Conservation (phyloP, 306 rosid genomes). For the Malus sylvestris region DNA sequence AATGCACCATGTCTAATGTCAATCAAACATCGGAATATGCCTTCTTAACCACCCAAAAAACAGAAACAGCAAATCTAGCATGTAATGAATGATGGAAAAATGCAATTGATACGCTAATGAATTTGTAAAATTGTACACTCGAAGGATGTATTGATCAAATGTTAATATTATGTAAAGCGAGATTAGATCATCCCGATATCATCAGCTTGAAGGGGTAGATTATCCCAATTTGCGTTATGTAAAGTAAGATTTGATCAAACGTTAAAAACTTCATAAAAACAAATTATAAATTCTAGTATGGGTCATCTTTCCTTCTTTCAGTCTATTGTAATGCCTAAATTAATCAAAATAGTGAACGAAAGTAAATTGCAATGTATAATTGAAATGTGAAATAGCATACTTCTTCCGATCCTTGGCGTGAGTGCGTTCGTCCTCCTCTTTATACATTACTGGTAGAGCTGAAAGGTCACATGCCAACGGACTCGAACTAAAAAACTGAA, state of each 20-base stretch:
- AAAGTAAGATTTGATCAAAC: neutral
- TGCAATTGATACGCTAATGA: neutral
- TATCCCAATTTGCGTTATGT: neutral
- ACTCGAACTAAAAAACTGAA: slow-evolving; percentile 36
- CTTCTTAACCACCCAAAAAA: neutral
- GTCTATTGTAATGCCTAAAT: neutral
- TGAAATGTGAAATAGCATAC: slow-evolving; percentile 17
- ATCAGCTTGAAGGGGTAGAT: too few relatives aligned
- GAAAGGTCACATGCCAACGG: slow-evolving; percentile 38
- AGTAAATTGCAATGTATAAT: neutral
- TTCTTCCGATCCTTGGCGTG: slow-evolving; percentile 15
- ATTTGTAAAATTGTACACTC: neutral
- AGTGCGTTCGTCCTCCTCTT: slow-evolving; percentile 16
- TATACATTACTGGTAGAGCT: slow-evolving; percentile 23
- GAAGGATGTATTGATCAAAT: neutral
- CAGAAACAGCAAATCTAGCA: neutral
- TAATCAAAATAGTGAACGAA: neutral
- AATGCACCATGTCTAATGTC: neutral
- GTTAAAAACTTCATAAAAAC: neutral
- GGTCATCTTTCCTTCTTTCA: neutral
- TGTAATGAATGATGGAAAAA: neutral
- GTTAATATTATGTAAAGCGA: neutral
- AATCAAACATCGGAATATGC: neutral
- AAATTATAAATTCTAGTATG: neutral
- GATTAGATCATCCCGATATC: neutral